Conservation (phyloP, 257 asterid species). For the Ajuga chamaepitys region DNA sequence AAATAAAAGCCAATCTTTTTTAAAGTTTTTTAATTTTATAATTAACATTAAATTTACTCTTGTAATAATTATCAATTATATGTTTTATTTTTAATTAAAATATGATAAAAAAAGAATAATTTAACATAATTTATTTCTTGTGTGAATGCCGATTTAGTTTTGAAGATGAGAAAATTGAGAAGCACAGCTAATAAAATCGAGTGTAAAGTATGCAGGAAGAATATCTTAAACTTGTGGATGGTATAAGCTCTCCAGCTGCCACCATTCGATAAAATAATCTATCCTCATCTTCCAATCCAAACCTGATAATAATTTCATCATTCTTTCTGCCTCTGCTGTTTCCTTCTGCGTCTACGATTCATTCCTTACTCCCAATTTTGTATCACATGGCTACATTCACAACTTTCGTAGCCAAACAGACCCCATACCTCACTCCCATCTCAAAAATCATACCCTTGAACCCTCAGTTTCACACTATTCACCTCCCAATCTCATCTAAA, state of each 20-base stretch:
- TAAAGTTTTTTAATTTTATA: no score
- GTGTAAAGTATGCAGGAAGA: no score
- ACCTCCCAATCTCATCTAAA: constrained; percentile 15
- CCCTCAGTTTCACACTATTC: constrained; percentile 10
- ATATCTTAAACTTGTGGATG: background rate
- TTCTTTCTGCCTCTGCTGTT: background rate
- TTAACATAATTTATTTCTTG: no score
- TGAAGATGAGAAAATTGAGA: no score
- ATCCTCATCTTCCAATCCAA: background rate
- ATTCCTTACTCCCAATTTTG: background rate
- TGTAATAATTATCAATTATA: no score
- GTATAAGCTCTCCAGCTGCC: background rate
- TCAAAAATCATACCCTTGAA: constrained; percentile 28
- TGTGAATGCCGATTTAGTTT: no score
- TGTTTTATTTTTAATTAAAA: no score
- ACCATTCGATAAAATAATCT: constrained; percentile 15
- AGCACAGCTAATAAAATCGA: no score
- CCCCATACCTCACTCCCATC: constrained; percentile 35
- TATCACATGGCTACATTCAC: constrained; percentile 56
- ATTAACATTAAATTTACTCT: no score
- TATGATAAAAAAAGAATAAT: no score
- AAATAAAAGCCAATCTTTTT: no score
- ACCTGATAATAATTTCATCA: constrained; percentile 1
- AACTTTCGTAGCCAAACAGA: constrained; percentile 52
- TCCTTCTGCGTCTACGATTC: background rate